Evolutionary conservation across 768 basidiomycete species (phyloP).

Genomic region (Xerocomellus intermedius): DNA sequence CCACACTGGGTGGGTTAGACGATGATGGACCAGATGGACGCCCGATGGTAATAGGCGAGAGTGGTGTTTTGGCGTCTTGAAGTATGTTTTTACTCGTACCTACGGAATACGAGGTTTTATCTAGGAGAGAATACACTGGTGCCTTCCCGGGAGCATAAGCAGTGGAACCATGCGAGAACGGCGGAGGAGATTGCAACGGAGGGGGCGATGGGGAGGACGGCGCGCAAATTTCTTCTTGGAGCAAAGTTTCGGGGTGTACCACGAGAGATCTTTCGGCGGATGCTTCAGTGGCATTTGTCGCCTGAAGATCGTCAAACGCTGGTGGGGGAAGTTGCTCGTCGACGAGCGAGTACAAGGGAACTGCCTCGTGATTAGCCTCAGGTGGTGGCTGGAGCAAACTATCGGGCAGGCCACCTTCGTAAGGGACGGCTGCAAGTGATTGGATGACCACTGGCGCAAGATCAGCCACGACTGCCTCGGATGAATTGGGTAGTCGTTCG

Average conservation of each 20-base stretch:
- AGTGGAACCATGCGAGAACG: neutral
- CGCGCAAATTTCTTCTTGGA: neutral
- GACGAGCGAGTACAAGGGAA: conserved; percentile 23
- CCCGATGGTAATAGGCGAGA: neutral
- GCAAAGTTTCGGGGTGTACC: neutral
- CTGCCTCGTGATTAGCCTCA: conserved; percentile 16
- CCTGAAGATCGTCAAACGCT: conserved; percentile 20
- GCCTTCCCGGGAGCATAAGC: neutral
- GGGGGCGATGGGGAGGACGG: neutral
- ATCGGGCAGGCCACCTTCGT: neutral
- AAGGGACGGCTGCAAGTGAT: neutral
- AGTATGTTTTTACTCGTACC: neutral
- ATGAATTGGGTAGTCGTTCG: neutral
- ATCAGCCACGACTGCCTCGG: neutral
- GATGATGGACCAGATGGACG: neutral
- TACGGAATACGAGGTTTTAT: neutral
- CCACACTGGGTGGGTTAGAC: neutral
- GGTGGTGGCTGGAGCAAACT: neutral
- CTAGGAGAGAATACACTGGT: neutral
- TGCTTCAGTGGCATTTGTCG: neutral
- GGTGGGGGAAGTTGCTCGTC: conserved; percentile 26
- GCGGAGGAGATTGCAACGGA: neutral
- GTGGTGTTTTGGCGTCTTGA: neutral
- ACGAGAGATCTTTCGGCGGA: neutral
- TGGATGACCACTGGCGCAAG: neutral